Base-by-base conservation (phyloP, 331 rosid genomes). In the Erythrophleum ivorense region DNA sequence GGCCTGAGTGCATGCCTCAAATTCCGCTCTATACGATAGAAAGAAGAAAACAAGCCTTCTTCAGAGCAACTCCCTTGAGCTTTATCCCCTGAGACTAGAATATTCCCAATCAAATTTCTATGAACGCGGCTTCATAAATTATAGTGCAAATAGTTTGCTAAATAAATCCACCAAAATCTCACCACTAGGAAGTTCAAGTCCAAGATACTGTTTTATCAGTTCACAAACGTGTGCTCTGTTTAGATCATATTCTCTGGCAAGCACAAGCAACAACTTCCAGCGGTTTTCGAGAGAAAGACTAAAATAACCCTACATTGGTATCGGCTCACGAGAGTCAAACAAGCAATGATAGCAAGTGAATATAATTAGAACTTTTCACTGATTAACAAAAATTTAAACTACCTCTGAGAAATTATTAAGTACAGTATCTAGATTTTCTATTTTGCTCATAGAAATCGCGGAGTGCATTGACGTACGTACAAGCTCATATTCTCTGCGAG, bases 1-100 rank as follows among this genome's bases (percentile, higher is more conserved):
- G 98, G 98, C 86, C 91, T 89, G 43, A 95, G 93, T 10, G 96
- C 90, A 36, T 89, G 93, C 83, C 98, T 93, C 91, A 95, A 85
- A 82, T 89, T 95, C 76, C 91, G 71, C 86, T 95, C 98, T 76
- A 88, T 80, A 66, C 92, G 94, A 70, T 88, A 91, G 88, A 91
- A 95, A 62, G 96, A 81, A 58, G 98, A 85, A 69, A 89, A 86
- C 80, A 80, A 64, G 15, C 81, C 95, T 80, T 89, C 95, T 81
- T 88, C 92, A n/a, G 73, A 68, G 29, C 86, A 89, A 84, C 31
- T 60, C 70, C 82, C 88, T 76, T 87, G 86, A 68, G 76, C 87
- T 78, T 87, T 85, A 57, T 88, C 91, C 78, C 90, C 91, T 82
- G 85, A 77, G 40, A 45, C 38, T 6, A 11, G 16, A 21, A 70